Evolutionary conservation across 345 rosid genomes (phyloP), one percentile per base, ranked within the genome.

Genomic region (Melaleuca alternifolia): DNA sequence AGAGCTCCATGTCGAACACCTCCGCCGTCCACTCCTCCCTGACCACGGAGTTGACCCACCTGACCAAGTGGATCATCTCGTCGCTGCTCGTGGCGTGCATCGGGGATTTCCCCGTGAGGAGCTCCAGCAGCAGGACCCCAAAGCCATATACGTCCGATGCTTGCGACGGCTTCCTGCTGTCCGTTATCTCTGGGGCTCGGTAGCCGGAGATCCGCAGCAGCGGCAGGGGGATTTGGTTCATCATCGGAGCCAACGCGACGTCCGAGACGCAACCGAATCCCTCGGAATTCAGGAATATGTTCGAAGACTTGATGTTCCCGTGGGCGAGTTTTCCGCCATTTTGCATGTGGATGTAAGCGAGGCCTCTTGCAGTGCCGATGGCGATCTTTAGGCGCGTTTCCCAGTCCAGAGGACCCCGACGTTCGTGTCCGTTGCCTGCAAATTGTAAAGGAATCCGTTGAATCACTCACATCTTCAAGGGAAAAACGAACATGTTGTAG

Each of bases 1-100:
- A 59, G 50, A 98, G 96, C 93, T 92, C 96, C 54, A 94, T 87
- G 84, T 98, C 99, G 86, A 96, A 98, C 86, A 96, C 99, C 89
- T 96, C 99, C 30, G 98, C 99, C 0, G 99, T 95, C 99, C 99
- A 98, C 90, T 98, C 99, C 86, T 98, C 99, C 85, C 99, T 93
- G 44, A 98, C 99, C 28, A 96, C 99, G 0, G 99, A 95, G 91
- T 95, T 94, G 88, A 96, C 99, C 98, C 99, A 96, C 87, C 97
- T 90, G 87, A 94, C 99, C 91, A 98, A 90, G 90, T 95, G 97
- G 88, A 93, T 90, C 46, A 92, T 91, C 89, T 96, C 96, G 21
- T 95, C 94, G 1, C 96, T 92, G 11, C 89, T 91, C 2, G 93
- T 88, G 59, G 93, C 90, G 33, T 92, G 93, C 37, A 90, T 84